Base-by-base conservation (phyloP, 768 basidiomycete genomes). In the Psilocybe tampanensis region DNA sequence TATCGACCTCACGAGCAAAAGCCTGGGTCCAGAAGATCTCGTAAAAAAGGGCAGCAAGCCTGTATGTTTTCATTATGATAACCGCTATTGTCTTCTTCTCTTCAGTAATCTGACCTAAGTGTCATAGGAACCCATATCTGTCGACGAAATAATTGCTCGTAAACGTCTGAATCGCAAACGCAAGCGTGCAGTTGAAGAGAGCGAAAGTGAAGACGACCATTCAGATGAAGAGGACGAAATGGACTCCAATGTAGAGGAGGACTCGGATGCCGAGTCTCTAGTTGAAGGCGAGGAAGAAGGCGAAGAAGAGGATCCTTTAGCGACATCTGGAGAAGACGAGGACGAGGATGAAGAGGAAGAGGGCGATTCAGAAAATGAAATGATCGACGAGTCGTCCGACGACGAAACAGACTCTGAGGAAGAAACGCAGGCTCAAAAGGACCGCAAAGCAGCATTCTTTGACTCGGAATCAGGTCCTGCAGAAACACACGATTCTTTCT, bases 81-180 rank as follows among this genome's bases (percentile, higher is more conserved):
- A 29, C 5, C 5, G 5, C 9, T 29, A 29, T 41, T 50, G 26
- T 34, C 23, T 33, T 39, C 44, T 36, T 47, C 50, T 44, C 51
- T 59, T 34, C 59, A 52, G 51, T 61, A 41, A 50, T 34, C 36
- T 56, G 22, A 53, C 23, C 8, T 32, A 32, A 23, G 17, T 45
- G 7, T 63, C 5, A 60, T 5, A 92, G 88, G 75, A 83, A 68
- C 87, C 88, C n/a, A 84, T 96, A 52, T 92, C 89, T 44, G 88
- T 98, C 9, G 90, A 96, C 70, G 93, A 96, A 66, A 95, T 98
- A 58, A 95, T 98, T 70, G 86, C 87, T 49, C 82, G 89, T 55
- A 80, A 86, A 65, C 82, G 77, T 66, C 64, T 86, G 55, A 72
- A 73, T 51, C 70, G 75, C 8, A 91, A 94, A 67, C 83, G 92